These are phyloP conservation scores for Starmerella sp. DNA, from an alignment of 805 yeast genomes.

Conservation along the genomic window DNA sequence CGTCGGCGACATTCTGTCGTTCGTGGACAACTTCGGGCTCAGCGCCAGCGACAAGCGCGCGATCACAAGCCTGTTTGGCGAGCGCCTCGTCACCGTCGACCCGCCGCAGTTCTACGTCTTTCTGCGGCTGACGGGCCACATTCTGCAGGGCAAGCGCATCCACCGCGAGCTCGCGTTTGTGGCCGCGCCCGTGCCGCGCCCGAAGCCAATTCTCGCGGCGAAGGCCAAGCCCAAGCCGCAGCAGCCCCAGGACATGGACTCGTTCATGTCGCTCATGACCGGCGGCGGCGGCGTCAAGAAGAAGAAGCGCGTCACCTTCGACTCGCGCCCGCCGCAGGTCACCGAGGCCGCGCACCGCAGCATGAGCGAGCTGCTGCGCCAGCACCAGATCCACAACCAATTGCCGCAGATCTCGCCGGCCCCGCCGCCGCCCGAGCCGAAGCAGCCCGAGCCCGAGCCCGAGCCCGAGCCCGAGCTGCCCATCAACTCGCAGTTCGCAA, in stretches of 20 bases:
- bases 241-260: constrained; percentile 50
- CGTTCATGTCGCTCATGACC: constrained; percentile 75
- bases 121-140: constrained; percentile 66
- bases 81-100: constrained; percentile 44
- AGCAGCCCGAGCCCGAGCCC: constrained; percentile 17
- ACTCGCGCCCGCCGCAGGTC: constrained; percentile 30
- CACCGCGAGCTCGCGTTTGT: constrained; percentile 30
- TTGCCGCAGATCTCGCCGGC: constrained; percentile 16
- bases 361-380: constrained; percentile 31
- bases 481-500: constrained; percentile 60
- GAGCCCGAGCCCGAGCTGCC: constrained; percentile 46
- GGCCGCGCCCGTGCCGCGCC: constrained; percentile 62
- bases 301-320: constrained; percentile 30
- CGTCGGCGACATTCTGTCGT: constrained; percentile 65
- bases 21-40: constrained; percentile 66
- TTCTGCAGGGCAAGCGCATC: constrained; percentile 42
- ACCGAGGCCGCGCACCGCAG: constrained; percentile 33
- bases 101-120: constrained; percentile 88
- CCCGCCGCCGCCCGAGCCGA: constrained; percentile 15
- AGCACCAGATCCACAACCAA: constrained; percentile 19
- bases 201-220: constrained; percentile 57
- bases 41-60: constrained; percentile 38
- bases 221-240: constrained; percentile 27
- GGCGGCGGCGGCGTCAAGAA: constrained; percentile 34
- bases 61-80: constrained; percentile 27